Evolutionary conservation across 345 rosid species (phyloP).

Genomic region (Sonneratia alba): DNA sequence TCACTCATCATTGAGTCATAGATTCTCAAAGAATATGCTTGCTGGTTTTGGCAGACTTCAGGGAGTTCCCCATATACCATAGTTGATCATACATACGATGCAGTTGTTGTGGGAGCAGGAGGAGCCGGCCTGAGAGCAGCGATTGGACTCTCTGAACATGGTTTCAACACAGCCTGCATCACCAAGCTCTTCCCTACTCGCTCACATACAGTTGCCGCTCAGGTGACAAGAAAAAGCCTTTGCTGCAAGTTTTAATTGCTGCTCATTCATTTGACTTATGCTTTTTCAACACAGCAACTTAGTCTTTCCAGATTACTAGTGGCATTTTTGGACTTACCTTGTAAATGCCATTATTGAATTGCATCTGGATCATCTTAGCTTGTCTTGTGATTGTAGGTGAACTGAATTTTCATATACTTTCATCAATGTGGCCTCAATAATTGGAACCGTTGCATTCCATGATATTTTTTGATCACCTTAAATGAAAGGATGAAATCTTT

Average conservation of each 20-base stretch:
- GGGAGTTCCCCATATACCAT: conserved; percentile 40
- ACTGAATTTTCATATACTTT: neutral
- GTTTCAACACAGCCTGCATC: conserved; percentile 96
- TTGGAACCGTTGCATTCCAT: neutral
- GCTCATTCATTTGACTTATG: neutral
- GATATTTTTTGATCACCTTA: neutral
- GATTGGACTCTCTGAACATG: conserved; percentile 96
- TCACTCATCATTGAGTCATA: neutral
- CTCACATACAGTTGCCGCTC: conserved; percentile 98
- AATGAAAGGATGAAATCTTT: neutral
- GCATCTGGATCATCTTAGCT: neutral
- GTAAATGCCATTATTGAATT: neutral
- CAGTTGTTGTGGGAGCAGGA: conserved; percentile 96
- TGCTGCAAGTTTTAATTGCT: neutral
- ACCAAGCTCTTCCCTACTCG: conserved; percentile 97
- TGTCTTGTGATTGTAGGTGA: neutral
- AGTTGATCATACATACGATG: conserved; percentile 94
- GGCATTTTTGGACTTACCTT: neutral
- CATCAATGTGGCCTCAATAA: neutral
- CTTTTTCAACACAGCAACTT: neutral
- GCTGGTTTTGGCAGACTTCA: neutral
- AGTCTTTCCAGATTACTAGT: neutral
- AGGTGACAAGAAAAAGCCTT: conserved; percentile 29
- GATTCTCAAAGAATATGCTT: neutral
- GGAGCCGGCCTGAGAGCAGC: conserved; percentile 98